A percentile compares a stretch with the other conserved stretches of the same genome.
Conservation (phyloP, 306 rosid species). For the Acacia acuminata region DNA sequence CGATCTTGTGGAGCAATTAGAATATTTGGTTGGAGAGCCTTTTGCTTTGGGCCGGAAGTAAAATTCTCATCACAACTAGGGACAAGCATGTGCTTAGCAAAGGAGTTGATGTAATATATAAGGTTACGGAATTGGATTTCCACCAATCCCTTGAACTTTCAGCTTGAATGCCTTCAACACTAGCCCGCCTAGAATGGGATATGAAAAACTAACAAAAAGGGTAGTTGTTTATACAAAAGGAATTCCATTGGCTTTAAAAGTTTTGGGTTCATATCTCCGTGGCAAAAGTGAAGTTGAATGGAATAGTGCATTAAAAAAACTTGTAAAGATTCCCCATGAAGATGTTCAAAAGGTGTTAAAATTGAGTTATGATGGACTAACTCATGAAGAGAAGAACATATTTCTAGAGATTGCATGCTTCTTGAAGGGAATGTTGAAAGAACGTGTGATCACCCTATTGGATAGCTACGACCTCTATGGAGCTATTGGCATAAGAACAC, state of each 20-base stretch:
- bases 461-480: neutral
- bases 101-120: too few relatives aligned
- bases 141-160: neutral
- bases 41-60: too few relatives aligned
- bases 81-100: too few relatives aligned
- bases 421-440: neutral
- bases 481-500: neutral
- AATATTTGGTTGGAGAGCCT: too few relatives aligned
- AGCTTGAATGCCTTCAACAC: neutral
- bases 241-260: too few relatives aligned
- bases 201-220: neutral
- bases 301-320: neutral
- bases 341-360: neutral
- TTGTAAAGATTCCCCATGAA: neutral
- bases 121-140: neutral
- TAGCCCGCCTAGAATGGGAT: neutral
- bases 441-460: neutral
- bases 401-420: constrained; percentile 6
- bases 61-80: too few relatives aligned
- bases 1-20: too few relatives aligned
- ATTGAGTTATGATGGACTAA: neutral
- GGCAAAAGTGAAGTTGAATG: neutral
- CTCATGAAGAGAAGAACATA: neutral
- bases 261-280: neutral
- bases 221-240: too few relatives aligned